Base-by-base conservation (phyloP, 805 yeast species). In the Pichia ethanolica region DNA sequence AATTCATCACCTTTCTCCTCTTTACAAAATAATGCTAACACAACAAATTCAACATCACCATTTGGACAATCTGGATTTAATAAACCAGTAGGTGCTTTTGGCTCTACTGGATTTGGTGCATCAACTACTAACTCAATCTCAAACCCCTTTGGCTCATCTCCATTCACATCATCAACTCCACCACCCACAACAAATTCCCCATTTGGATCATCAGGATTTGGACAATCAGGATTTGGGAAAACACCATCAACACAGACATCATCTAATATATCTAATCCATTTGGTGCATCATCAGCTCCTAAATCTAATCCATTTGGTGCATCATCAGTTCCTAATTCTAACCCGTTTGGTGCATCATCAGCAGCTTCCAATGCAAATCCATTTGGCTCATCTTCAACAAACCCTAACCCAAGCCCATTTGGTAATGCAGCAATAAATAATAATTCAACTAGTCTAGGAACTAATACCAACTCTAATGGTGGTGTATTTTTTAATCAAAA, bases 271-370 rank as follows among this genome's bases (percentile, higher is more conserved):
- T 34, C 54, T 27, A 34, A 51, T 26, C 60, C 52, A 12, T 57
- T 58, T 50, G 63, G 57, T 5, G 32, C 48, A 25, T 11, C 28
- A 5, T 8, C 30, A 33, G 35, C n/a, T 25, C n/a, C 33, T 1
- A 5, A 7, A 27, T 6, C 34, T 7, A 39, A 35, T 13, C 45
- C 45, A 6, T 35, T 40, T 41, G 51, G 50, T 32, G 14, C 28
- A 14, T 35, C 49, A 8, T 34, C 45, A 27, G 33, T 42, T 30
- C 3, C 32, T 30, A 28, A 13, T n/a, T 6, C 14, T 5, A 43
- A 39, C n/a, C 59, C 56, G 2, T 46, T 58, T 20, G 57, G 50
- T 26, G 65, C 61, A 20, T 47, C 45, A 54, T 47, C 64, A 56
- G 36, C 56, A 1, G 57, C 64, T 5, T 69, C 66, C 11, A 26